phyloP scores from a whole-genome alignment of 1,284 basidiomycete genomes.

The Phaffia rhodozyma region DNA sequence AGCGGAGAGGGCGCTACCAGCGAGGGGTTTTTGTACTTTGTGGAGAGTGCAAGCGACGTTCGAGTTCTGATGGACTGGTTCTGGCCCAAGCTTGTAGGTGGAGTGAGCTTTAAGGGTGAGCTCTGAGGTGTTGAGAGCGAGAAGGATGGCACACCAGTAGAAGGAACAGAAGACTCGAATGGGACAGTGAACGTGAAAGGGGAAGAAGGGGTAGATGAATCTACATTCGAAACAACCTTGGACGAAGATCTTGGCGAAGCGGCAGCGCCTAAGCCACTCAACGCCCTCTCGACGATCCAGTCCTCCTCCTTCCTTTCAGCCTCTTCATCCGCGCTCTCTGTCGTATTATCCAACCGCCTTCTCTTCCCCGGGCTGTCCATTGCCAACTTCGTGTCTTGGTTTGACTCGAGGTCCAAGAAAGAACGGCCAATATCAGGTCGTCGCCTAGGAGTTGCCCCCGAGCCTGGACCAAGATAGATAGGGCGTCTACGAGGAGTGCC shows the following conservation, averaged over 20 bases:
- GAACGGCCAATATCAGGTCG: not conserved
- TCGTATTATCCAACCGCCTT: not conserved
- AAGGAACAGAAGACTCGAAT: not conserved
- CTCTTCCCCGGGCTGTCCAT: conserved; percentile 10
- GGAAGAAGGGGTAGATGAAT: not conserved
- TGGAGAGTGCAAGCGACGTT: conserved; percentile 3
- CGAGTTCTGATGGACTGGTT: not conserved
- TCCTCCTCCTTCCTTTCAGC: not conserved
- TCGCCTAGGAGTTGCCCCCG: not conserved
- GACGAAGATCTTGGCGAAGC: not conserved
- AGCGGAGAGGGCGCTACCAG: conserved; percentile 15
- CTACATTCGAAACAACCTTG: not conserved
- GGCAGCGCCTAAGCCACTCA: not conserved
- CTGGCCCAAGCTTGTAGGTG: not conserved
- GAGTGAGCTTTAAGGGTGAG: not conserved
- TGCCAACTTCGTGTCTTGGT: not conserved
- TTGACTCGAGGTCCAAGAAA: not conserved
- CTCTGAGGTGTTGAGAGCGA: not conserved
- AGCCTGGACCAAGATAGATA: conserved; percentile 15
- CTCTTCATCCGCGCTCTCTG: not conserved
- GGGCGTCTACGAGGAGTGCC: conserved; percentile 3
- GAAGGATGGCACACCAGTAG: not conserved
- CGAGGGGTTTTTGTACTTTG: conserved; percentile 1
- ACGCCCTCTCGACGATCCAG: not conserved
- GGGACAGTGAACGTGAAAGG: conserved; percentile 16